These are phyloP conservation scores for Claviceps humidiphila DNA, from an alignment of 2,329 filamentous ascomycete species.

Conservation along the genomic window DNA sequence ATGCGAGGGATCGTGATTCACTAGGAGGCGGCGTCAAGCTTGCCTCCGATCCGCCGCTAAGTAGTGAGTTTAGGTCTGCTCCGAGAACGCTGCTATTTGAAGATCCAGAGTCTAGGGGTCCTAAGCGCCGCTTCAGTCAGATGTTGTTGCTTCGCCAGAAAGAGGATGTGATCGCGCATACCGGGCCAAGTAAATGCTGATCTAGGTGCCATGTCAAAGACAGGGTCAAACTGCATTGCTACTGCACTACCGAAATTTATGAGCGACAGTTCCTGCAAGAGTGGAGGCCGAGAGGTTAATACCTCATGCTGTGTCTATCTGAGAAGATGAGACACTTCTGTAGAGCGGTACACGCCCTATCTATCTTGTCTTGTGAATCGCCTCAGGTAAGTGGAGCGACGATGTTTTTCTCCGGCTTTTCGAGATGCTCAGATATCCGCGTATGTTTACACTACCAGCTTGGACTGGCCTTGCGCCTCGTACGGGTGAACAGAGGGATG, in stretches of 20 bases:
- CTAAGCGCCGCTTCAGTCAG: conserved; percentile 9
- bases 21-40: conserved; percentile 35
- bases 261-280: background rate
- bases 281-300: conserved; percentile 2
- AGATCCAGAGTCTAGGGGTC: conserved; percentile 21
- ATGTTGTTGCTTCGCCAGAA: background rate
- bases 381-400: background rate
- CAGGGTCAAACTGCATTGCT: conserved; percentile 37
- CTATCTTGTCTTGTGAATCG: background rate
- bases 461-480: background rate
- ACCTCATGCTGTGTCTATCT: conserved; percentile 24
- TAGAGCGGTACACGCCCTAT: background rate
- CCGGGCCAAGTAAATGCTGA: conserved; percentile 39
- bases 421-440: background rate
- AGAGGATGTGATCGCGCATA: conserved; percentile 13
- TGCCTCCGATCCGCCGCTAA: conserved; percentile 29
- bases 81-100: conserved; percentile 24
- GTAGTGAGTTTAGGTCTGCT: conserved; percentile 33
- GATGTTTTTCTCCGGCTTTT: background rate
- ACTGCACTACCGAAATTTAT: conserved; percentile 25
- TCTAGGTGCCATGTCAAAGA: conserved; percentile 37
- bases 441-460: background rate
- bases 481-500: too few relatives aligned
- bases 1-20: conserved; percentile 38
- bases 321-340: background rate